A percentile compares a stretch with the other conserved stretches of the same genome.
These are phyloP conservation scores for Leccinellum luteum DNA, from an alignment of 768 basidiomycete species.

Conservation along the genomic window DNA sequence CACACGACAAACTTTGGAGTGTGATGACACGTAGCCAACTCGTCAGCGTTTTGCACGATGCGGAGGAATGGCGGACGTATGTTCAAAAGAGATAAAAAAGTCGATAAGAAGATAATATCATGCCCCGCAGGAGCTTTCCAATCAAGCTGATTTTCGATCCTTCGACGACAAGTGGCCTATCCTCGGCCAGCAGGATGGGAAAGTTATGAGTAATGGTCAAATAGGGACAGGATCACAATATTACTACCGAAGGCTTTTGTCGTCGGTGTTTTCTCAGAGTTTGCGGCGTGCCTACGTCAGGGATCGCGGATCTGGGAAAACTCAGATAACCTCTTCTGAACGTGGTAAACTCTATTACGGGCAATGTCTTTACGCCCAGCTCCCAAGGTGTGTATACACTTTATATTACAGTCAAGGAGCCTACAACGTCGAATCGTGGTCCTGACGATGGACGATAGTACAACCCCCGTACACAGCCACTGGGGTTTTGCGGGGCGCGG, in stretches of 20 bases:
- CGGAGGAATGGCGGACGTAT: background rate
- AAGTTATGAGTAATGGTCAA: background rate
- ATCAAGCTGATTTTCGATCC: background rate
- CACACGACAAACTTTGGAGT: background rate
- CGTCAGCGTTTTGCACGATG: background rate
- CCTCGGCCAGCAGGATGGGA: background rate
- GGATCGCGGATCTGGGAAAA: conserved; percentile 21
- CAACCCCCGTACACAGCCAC: background rate
- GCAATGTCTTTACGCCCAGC: conserved; percentile 14
- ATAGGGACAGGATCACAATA: background rate
- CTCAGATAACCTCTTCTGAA: conserved; percentile 18
- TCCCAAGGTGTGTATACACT: background rate
- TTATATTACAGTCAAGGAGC: background rate
- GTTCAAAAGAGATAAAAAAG: background rate
- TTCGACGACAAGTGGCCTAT: background rate
- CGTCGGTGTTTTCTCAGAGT: background rate
- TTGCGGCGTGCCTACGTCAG: conserved; percentile 4
- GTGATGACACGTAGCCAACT: background rate
- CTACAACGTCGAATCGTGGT: background rate
- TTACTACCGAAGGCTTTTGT: background rate
- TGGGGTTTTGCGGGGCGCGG: background rate
- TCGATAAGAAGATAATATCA: background rate
- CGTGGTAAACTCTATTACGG: background rate
- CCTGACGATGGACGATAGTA: background rate
- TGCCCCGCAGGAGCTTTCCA: background rate